Conservation (phyloP, 1,284 basidiomycete genomes). For the Boletus mariae region DNA sequence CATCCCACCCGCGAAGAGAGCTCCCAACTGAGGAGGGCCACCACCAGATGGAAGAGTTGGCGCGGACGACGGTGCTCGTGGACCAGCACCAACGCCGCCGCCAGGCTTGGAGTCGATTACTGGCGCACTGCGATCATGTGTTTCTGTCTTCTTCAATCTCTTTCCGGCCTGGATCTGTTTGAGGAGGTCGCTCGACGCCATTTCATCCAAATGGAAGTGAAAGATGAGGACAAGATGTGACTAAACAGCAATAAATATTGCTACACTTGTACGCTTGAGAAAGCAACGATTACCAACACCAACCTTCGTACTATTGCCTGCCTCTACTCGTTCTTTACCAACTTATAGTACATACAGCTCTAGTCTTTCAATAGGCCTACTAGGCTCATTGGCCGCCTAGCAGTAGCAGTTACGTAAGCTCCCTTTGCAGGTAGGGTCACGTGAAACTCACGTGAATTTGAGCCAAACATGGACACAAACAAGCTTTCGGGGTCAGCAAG, state of each 20-base stretch:
- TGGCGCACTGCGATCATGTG: slow-evolving; percentile 80
- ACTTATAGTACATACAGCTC: no score
- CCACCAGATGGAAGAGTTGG: slow-evolving; percentile 32
- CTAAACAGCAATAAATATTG: slow-evolving; percentile 26
- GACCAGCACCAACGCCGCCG: slow-evolving; percentile 36
- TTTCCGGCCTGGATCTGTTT: slow-evolving; percentile 79
- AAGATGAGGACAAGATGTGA: background rate
- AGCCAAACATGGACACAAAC: slow-evolving; percentile 32
- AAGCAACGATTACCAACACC: background rate
- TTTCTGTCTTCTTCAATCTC: slow-evolving; percentile 75
- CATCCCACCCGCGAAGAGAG: slow-evolving; percentile 86
- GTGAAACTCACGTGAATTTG: slow-evolving; percentile 29
- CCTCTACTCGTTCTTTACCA: no score
- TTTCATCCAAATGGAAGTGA: slow-evolving; percentile 23
- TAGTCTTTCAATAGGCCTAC: no score
- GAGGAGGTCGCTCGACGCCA: slow-evolving; percentile 70
- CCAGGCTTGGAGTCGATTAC: slow-evolving; percentile 50
- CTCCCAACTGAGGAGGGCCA: slow-evolving; percentile 78
- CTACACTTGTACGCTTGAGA: background rate
- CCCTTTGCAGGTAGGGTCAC: slow-evolving; percentile 11
- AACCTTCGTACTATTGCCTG: background rate
- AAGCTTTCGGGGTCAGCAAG: slow-evolving; percentile 29
- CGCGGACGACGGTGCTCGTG: slow-evolving; percentile 30
- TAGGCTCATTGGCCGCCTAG: no score
- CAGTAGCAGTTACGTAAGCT: background rate